These are phyloP conservation scores for Anacardium occidentale DNA, from an alignment of 345 rosid genomes.

Conservation along the genomic window DNA sequence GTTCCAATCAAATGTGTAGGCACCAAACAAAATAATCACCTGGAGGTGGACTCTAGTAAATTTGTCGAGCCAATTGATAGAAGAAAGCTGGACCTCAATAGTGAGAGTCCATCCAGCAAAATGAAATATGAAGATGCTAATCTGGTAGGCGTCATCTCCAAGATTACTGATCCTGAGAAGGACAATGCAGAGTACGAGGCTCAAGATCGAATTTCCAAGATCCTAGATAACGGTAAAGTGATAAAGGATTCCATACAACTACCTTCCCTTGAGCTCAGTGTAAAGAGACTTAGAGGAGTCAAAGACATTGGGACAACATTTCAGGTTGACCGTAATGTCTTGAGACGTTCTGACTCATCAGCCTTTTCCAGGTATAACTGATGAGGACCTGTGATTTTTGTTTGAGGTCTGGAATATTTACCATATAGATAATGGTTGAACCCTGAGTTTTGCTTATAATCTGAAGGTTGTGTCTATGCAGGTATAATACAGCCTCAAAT, in stretches of 20 bases:
- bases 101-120: slow-evolving; percentile 32
- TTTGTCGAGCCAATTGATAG: slow-evolving; percentile 31
- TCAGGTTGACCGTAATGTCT: slow-evolving; percentile 49
- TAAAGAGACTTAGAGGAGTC: slow-evolving; percentile 41
- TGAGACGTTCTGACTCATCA: slow-evolving; percentile 51
- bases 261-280: slow-evolving; percentile 28
- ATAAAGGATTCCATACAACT: slow-evolving; percentile 32
- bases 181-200: slow-evolving; percentile 36
- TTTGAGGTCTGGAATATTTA: not conserved
- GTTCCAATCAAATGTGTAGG: slow-evolving; percentile 24
- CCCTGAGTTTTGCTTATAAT: slow-evolving; percentile 9
- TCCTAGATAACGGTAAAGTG: slow-evolving; percentile 33
- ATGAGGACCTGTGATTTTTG: not conserved
- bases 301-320: slow-evolving; percentile 24
- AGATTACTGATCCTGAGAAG: slow-evolving; percentile 25
- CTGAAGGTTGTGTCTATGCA: slow-evolving; percentile 20
- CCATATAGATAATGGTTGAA: slow-evolving; percentile 8
- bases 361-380: slow-evolving; percentile 53
- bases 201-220: slow-evolving; percentile 27
- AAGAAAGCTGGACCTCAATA: slow-evolving; percentile 33
- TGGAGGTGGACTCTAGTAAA: slow-evolving; percentile 30
- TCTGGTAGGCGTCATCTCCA: slow-evolving; percentile 18
- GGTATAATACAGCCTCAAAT: slow-evolving; percentile 45
- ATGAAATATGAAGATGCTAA: slow-evolving; percentile 28
- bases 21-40: slow-evolving; percentile 30